These are phyloP conservation scores for Xylaria nigripes DNA, from an alignment of 495 filamentous ascomycete genomes.

Conservation along the genomic window DNA sequence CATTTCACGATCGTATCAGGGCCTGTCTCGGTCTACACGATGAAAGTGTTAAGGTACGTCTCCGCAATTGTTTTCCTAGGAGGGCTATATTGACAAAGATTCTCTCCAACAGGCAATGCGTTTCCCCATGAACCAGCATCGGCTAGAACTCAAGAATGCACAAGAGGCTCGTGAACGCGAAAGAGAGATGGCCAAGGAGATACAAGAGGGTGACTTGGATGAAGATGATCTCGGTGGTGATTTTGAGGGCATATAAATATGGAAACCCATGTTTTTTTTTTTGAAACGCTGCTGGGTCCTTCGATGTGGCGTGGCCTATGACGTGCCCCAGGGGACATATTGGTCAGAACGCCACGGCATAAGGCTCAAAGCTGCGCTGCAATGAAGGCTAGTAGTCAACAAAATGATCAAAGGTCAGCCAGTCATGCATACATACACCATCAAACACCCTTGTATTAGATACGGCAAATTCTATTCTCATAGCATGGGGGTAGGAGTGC, in stretches of 20 bases:
- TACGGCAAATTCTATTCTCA: conserved; percentile 2
- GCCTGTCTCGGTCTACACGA: conserved; percentile 89
- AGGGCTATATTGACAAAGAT: background rate
- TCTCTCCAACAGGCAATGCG: conserved; percentile 69
- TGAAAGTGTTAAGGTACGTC: conserved; percentile 87
- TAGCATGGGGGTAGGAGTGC: background rate
- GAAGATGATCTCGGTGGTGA: conserved; percentile 95
- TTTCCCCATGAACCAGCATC: conserved; percentile 98
- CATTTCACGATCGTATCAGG: conserved; percentile 90
- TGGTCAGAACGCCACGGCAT: background rate
- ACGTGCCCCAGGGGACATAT: background rate
- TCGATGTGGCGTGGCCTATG: background rate
- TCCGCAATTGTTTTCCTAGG: background rate
- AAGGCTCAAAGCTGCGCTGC: background rate
- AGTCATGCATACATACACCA: conserved; percentile 4
- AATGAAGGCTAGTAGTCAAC: background rate
- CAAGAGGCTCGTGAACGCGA: conserved; percentile 95
- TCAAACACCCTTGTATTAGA: conserved; percentile 7
- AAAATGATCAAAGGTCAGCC: background rate
- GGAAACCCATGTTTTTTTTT: conserved; percentile 28
- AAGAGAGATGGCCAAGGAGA: conserved; percentile 96
- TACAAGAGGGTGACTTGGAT: conserved; percentile 94
- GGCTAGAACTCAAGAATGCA: conserved; percentile 94
- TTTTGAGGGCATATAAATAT: conserved; percentile 85
- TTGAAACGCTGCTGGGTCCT: conserved; percentile 16